Conservation (phyloP, 345 rosid species). For the Ceriops tagal region DNA sequence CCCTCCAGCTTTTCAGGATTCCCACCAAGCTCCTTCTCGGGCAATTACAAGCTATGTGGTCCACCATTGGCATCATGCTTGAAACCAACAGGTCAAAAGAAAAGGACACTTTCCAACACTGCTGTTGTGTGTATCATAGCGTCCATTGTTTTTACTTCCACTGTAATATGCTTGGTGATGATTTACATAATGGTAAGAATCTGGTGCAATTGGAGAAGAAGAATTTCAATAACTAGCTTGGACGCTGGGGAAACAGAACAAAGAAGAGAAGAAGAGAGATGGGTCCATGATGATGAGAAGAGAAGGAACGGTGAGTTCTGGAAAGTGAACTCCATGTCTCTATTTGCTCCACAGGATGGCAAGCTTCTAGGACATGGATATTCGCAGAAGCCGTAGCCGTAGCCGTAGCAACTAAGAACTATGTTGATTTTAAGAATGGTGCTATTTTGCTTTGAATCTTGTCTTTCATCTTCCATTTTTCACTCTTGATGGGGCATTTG, state of each 20-base stretch:
- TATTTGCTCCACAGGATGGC: constrained; percentile 29
- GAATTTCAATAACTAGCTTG: constrained; percentile 37
- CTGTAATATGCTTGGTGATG: constrained; percentile 55
- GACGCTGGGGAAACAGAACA: constrained; percentile 28
- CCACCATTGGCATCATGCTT: constrained; percentile 52
- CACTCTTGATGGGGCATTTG: no score
- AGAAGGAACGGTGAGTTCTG: constrained; percentile 39
- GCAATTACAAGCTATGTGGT: constrained; percentile 55
- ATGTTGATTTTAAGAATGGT: constrained; percentile 10
- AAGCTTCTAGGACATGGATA: constrained; percentile 33
- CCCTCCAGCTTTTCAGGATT: constrained; percentile 55
- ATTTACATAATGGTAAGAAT: constrained; percentile 62
- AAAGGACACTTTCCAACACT: constrained; percentile 32
- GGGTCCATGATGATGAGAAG: constrained; percentile 36
- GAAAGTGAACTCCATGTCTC: constrained; percentile 40
- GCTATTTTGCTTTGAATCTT: no score
- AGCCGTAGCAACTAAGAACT: constrained; percentile 22
- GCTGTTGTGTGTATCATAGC: constrained; percentile 41
- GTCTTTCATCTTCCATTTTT: no score
- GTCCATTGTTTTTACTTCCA: constrained; percentile 57
- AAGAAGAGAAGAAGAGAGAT: constrained; percentile 37
- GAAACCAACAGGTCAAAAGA: constrained; percentile 20
- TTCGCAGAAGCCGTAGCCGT: constrained; percentile 19
- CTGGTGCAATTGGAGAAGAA: constrained; percentile 58
- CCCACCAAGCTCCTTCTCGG: constrained; percentile 50